Base-by-base conservation (phyloP, 208 protist genomes). In the Wallacemonas sp. region DNA sequence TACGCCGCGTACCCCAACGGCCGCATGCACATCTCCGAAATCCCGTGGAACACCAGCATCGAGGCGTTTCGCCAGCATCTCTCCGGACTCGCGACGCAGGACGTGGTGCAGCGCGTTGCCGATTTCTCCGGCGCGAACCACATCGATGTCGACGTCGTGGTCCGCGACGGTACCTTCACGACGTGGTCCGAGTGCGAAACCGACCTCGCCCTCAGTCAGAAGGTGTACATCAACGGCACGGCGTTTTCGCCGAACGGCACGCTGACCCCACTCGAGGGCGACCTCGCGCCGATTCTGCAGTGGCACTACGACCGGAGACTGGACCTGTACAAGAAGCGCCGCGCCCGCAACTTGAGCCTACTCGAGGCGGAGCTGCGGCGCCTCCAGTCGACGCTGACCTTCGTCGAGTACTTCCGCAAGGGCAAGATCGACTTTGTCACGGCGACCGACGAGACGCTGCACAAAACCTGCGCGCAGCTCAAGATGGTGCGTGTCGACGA, bases 291-390 rank as follows among this genome's bases (percentile, higher is more conserved):
- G 8, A 69, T 96, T 14, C 75, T 94, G 60, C 91, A 94, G 78
- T 94, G 91, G 91, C 91, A 96, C 72, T 96, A 94, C 66, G 91
- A 96, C 63, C 83, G 88, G 27, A 83, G 88, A n/a, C 76, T 96
- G 12, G 88, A 92, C 55, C 65, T 97, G 27, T 95, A 97, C 80
- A 94, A 95, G 71, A 80, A 83, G 57, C 80, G 92, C 48, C 83
- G 86, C 43, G 78, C 80, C 23, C 81, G 91, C 29, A 92, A 94
- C 68, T 66, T 92, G 2, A 61, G 65, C 6, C 65, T 94, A 43
- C 77, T 94, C 19, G 81, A 95, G 72, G 36, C 61, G 32, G 83
- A 95, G 44, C 74, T 90, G n/a, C 76, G 69, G 16, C 78, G 80
- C 5, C 67, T 88, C 60, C 72, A 88, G 73, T 91, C 88, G 2